These are phyloP conservation scores for Eucalyptus albens DNA, from an alignment of 345 rosid genomes.

Conservation along the genomic window DNA sequence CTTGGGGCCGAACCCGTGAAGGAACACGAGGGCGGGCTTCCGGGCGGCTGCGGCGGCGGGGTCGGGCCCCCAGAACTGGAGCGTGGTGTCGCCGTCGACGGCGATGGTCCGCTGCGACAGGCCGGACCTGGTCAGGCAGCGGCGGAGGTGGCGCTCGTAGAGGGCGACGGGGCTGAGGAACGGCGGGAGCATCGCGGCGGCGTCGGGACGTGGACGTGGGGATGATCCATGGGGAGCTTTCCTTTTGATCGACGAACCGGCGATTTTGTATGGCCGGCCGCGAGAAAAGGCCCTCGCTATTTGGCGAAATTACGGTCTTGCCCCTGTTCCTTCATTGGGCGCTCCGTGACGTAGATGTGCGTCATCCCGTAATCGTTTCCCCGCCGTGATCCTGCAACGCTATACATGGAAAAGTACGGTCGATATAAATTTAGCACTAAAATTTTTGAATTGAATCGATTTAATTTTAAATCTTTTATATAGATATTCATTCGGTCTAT, in stretches of 20 bases:
- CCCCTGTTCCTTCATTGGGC: not conserved
- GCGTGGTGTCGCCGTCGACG: conserved; percentile 38
- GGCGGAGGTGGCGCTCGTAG: conserved; percentile 55
- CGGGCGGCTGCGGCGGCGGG: not conserved
- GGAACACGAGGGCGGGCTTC: conserved; percentile 41
- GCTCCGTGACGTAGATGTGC: not conserved
- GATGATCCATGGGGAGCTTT: not conserved
- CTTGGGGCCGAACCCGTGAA: conserved; percentile 87
- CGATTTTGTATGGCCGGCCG: not conserved
- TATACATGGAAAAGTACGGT: not conserved
- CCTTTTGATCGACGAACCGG: not conserved
- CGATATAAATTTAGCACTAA: not conserved
- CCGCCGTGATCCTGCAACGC: not conserved
- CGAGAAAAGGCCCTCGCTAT: not conserved
- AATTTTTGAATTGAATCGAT: rapidly evolving
- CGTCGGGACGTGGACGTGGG: not conserved
- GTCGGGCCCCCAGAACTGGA: conserved; percentile 70
- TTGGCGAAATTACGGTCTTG: not conserved
- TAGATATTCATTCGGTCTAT: too few relatives aligned
- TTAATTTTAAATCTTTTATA: not conserved
- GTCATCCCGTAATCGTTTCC: not conserved
- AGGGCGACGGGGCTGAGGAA: conserved; percentile 51
- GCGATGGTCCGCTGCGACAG: conserved; percentile 26
- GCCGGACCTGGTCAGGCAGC: conserved; percentile 53
- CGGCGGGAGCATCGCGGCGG: not conserved